Percentiles rank a stretch among this genome's conserved stretches.
phyloP scores from a whole-genome alignment of 495 filamentous ascomycete species.

The Daldinia vernicosa region DNA sequence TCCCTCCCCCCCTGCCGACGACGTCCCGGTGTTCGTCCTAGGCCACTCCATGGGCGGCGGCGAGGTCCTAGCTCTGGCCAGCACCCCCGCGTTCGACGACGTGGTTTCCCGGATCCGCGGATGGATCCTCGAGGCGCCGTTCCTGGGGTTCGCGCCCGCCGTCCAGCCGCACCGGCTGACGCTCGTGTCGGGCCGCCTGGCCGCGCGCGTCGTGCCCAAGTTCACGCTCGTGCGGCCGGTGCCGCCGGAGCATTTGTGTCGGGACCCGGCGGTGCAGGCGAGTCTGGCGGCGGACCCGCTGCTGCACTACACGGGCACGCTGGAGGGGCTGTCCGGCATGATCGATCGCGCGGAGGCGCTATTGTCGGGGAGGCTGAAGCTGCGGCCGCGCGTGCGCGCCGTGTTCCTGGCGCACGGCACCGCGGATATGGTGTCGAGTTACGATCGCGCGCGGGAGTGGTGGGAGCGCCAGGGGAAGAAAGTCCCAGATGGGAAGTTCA shows the following conservation, averaged over 20 bases:
- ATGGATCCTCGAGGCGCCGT: slow-evolving; percentile 73
- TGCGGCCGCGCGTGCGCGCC: slow-evolving; percentile 48
- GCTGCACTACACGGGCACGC: slow-evolving; percentile 79
- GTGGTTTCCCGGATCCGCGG: slow-evolving; percentile 63
- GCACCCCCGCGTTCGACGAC: slow-evolving; percentile 54
- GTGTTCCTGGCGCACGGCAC: slow-evolving; percentile 76
- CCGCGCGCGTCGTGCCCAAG: slow-evolving; percentile 68
- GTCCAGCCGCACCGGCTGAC: slow-evolving; percentile 66
- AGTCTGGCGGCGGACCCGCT: slow-evolving; percentile 69
- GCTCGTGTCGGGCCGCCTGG: slow-evolving; percentile 69
- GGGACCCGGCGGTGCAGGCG: slow-evolving; percentile 67
- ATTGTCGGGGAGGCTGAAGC: slow-evolving; percentile 52
- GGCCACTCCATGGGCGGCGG: slow-evolving; percentile 88
- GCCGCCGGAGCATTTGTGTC: slow-evolving; percentile 64
- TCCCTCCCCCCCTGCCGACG: neutral
- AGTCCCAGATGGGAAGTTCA: slow-evolving; percentile 72
- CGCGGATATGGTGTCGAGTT: slow-evolving; percentile 71
- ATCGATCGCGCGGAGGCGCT: slow-evolving; percentile 70
- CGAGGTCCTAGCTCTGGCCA: slow-evolving; percentile 64
- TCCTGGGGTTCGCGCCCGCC: slow-evolving; percentile 71
- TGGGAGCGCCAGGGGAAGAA: slow-evolving; percentile 58
- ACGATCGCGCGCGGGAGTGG: slow-evolving; percentile 67
- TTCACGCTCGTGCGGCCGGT: slow-evolving; percentile 66
- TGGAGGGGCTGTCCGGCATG: slow-evolving; percentile 78
- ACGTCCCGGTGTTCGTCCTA: slow-evolving; percentile 79